Conservation (phyloP, 2,329 filamentous ascomycete species). For the Huntiella savannae region DNA sequence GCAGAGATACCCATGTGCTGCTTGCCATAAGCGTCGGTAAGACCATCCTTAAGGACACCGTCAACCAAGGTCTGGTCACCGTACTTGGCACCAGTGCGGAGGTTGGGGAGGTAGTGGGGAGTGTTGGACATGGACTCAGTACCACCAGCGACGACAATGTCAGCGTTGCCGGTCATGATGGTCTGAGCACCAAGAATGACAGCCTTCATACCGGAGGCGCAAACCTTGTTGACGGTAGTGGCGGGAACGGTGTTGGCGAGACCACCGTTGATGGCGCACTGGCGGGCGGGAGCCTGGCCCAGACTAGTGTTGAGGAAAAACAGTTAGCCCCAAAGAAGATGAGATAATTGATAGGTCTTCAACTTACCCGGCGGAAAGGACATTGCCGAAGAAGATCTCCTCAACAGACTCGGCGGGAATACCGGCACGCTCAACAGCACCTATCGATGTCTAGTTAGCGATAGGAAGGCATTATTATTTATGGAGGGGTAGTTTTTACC, state of each 20-base stretch:
- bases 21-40: conserved; percentile 87
- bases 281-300: conserved; percentile 88
- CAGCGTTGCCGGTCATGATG: conserved; percentile 89
- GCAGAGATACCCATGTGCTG: conserved; percentile 91
- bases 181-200: conserved; percentile 89
- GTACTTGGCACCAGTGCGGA: conserved; percentile 82
- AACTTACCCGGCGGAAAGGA: conserved; percentile 77
- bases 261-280: conserved; percentile 79
- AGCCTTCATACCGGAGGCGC: conserved; percentile 85
- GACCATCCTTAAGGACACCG: conserved; percentile 80
- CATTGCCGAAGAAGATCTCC: conserved; percentile 96
- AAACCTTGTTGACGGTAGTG: conserved; percentile 98
- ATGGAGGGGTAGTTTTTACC: conserved; percentile 29
- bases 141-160: conserved; percentile 82
- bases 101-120: conserved; percentile 80
- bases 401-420: conserved; percentile 81
- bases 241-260: conserved; percentile 61
- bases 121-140: conserved; percentile 98
- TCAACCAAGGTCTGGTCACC: conserved; percentile 79
- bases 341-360: not conserved
- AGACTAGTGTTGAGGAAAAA: conserved; percentile 34
- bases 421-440: conserved; percentile 66
- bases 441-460: conserved; percentile 19
- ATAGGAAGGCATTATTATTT: conserved; percentile 9
- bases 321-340: not conserved